Percentiles rank a stretch among this genome's conserved stretches.
These are phyloP conservation scores for Fraxinus albicans DNA, from an alignment of 305 asterid genomes.

Conservation along the genomic window DNA sequence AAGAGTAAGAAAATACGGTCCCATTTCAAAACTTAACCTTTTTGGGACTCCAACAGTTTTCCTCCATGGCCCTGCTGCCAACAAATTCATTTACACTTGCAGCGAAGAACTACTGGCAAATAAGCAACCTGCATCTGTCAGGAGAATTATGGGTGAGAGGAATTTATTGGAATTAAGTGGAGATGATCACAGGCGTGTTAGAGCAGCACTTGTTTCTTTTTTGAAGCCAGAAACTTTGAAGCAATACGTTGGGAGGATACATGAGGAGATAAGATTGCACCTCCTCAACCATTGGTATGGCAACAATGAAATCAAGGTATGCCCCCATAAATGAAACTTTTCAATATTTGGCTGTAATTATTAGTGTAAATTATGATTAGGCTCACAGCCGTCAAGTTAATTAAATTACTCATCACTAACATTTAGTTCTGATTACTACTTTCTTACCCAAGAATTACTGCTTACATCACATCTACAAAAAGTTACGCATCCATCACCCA, in stretches of 20 bases:
- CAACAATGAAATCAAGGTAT: conserved; percentile 13
- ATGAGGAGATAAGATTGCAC: conserved; percentile 25
- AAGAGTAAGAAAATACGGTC: conserved; percentile 24
- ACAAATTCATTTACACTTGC: conserved; percentile 27
- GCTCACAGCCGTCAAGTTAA: too few relatives aligned
- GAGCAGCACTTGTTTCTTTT: conserved; percentile 32
- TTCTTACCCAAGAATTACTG: too few relatives aligned
- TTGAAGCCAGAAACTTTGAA: conserved; percentile 33
- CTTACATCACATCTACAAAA: too few relatives aligned
- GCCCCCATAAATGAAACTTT: not conserved
- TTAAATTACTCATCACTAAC: too few relatives aligned
- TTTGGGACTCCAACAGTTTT: conserved; percentile 31
- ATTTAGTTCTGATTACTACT: too few relatives aligned
- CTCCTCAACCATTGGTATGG: conserved; percentile 20
- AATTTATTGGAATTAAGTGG: conserved; percentile 30
- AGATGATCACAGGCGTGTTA: conserved; percentile 28
- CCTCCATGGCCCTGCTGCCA: conserved; percentile 29
- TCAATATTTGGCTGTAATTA: not conserved
- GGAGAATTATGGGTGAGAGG: conserved; percentile 25
- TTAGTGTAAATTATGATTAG: not conserved
- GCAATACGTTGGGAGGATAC: conserved; percentile 19
- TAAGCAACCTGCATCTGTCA: conserved; percentile 23
- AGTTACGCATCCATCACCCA: too few relatives aligned
- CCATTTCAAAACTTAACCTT: conserved; percentile 25
- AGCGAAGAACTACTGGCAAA: conserved; percentile 19